phyloP scores from a whole-genome alignment of 495 filamentous ascomycete species.

The Xylaria venustula region DNA sequence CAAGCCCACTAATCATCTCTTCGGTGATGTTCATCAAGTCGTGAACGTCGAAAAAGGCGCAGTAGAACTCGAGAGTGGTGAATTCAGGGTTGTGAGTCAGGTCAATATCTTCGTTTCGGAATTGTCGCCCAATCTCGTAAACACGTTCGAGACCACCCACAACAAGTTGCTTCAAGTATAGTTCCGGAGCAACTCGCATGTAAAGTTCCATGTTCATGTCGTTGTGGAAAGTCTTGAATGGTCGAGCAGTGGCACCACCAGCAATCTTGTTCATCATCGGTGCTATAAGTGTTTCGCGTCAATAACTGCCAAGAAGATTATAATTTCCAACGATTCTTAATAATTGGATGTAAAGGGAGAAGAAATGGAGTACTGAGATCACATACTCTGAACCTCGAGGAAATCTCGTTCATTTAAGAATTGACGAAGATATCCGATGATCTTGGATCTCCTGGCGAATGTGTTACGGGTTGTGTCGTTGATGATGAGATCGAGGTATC shows the following conservation, averaged over 20 bases:
- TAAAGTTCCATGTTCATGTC: constrained; percentile 90
- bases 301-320: background rate
- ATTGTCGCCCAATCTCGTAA: constrained; percentile 88
- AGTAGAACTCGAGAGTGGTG: constrained; percentile 96
- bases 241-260: constrained; percentile 93
- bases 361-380: background rate
- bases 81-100: constrained; percentile 98
- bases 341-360: background rate
- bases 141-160: constrained; percentile 91
- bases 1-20: constrained; percentile 87
- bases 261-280: constrained; percentile 97
- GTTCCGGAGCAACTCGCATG: constrained; percentile 89
- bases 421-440: constrained; percentile 77
- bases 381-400: constrained; percentile 49
- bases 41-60: constrained; percentile 89
- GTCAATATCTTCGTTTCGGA: constrained; percentile 95
- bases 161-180: constrained; percentile 94
- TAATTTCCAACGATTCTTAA: no score
- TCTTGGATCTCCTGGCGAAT: constrained; percentile 79
- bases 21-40: constrained; percentile 94
- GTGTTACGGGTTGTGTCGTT: constrained; percentile 80
- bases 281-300: constrained; percentile 41
- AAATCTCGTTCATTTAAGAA: constrained; percentile 87
- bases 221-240: constrained; percentile 93
- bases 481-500: constrained; percentile 95